Base-by-base conservation (phyloP, 495 filamentous ascomycete species). In the Xylaria intraflava region DNA sequence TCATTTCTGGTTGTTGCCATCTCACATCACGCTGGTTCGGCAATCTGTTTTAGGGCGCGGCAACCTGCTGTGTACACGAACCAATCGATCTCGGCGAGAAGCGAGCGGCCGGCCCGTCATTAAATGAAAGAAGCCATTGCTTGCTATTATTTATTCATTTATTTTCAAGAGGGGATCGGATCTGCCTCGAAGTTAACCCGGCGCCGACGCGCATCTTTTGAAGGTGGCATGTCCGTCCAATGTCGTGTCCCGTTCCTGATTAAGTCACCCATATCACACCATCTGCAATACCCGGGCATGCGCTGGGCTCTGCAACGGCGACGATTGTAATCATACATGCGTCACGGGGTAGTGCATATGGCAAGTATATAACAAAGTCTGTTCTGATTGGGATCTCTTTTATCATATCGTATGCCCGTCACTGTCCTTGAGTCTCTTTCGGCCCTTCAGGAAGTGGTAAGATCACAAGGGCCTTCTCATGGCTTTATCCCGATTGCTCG, bases 51-150 rank as follows among this genome's bases (percentile, higher is more conserved):
- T 24, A 27, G 10, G 29, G n/a, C 38, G 55, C 60, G 57, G 62
- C 53, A 56, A 42, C 55, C 44, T 59, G 46, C 59, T 35, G 29
- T 31, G 26, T 47, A 11, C 22, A n/a, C 33, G 26, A 56, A 43
- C 62, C 62, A 62, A 65, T 65, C 52, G 51, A 52, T 55, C 53
- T 53, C 36, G 41, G 49, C 41, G 45, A 27, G 58, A 63, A 63
- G 63, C 63, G 63, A 65, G 55, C 20, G 33, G 41, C 49, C 57
- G 52, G 53, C 38, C 57, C 49, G 51, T 38, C 14, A 38, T 27
- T 23, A 23, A 46, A 30, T 33, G 43, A 46, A 30, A 7, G 27
- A 33, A 35, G 51, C 42, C 36, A 22, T 30, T 46, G 45, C 39
- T 29, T 58, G 47, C 44, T 45, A 50, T 54, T 42, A 27, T 51